A percentile compares a stretch with the other conserved stretches of the same genome.
phyloP scores from a whole-genome alignment of 768 basidiomycete genomes.

The Amanita fuliginea region DNA sequence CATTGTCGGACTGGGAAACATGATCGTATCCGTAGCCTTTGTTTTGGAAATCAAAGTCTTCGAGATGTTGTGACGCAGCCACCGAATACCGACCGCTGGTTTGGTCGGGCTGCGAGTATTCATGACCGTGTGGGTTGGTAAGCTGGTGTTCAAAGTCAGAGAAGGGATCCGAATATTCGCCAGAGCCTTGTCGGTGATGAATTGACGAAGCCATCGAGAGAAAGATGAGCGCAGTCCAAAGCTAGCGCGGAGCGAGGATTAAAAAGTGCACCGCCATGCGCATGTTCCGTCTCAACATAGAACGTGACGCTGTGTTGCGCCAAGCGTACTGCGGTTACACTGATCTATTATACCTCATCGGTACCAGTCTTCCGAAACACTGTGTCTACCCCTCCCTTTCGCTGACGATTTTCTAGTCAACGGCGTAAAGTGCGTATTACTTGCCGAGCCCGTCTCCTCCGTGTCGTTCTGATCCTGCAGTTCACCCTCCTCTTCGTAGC shows the following conservation, averaged over 20 bases:
- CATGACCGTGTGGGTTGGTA: neutral
- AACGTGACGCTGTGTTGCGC: no score
- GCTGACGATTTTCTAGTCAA: conserved; percentile 58
- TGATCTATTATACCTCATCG: conserved; percentile 9
- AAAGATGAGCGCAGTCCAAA: neutral
- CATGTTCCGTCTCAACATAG: no score
- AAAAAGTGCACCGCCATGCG: no score
- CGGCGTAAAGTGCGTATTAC: conserved; percentile 40
- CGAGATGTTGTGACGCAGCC: neutral
- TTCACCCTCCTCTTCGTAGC: conserved; percentile 33
- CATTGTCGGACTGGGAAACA: conserved; percentile 17
- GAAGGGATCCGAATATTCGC: conserved; percentile 9
- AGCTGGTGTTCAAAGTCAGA: conserved; percentile 5
- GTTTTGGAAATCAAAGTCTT: conserved; percentile 6
- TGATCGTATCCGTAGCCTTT: conserved; percentile 9
- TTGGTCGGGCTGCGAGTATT: neutral
- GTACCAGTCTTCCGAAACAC: conserved; percentile 33
- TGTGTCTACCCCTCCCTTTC: conserved; percentile 42
- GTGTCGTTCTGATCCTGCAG: conserved; percentile 21
- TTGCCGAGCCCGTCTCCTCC: conserved; percentile 21
- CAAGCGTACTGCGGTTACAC: neutral
- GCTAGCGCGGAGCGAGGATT: neutral
- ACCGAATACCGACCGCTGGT: conserved; percentile 1
- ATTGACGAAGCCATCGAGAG: neutral
- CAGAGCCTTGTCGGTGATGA: neutral